A percentile compares a stretch with the other conserved stretches of the same genome.
Conservation (phyloP, 2,329 filamentous ascomycete genomes). For the Xylaria sp. region DNA sequence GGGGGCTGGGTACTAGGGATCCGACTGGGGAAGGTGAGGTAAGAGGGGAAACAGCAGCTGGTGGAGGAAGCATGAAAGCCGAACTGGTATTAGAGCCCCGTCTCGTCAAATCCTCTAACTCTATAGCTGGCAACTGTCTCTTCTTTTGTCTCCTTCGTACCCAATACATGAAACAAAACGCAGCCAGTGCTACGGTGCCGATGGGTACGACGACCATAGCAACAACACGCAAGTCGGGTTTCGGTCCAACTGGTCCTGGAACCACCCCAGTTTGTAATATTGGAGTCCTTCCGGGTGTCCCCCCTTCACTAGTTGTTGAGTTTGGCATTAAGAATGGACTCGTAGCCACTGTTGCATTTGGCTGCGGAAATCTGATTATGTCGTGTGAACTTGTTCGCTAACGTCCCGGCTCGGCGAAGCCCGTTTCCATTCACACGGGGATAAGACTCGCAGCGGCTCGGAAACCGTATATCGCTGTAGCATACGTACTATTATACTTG, state of each 20-base stretch:
- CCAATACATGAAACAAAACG: neutral
- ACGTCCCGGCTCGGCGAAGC: neutral
- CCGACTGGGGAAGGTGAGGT: neutral
- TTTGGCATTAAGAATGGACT: neutral
- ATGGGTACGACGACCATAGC: neutral
- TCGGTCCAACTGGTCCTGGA: neutral
- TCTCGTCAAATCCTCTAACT: neutral
- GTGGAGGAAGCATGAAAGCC: neutral
- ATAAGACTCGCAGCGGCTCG: neutral
- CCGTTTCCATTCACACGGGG: neutral
- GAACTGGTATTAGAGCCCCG: neutral
- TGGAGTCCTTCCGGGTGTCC: neutral
- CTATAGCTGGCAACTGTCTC: neutral
- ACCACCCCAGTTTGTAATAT: neutral
- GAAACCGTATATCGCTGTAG: neutral
- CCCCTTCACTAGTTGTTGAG: neutral
- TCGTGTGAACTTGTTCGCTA: neutral
- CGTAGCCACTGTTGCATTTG: neutral
- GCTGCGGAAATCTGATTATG: neutral
- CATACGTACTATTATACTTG: neutral
- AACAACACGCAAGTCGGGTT: neutral
- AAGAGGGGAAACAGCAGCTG: neutral
- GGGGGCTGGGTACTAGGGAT: neutral
- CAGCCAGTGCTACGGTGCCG: neutral
- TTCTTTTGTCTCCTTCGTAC: neutral